Evolutionary conservation across 2,329 filamentous ascomycete species (phyloP).

Genomic region (Colletotrichum salicis): DNA sequence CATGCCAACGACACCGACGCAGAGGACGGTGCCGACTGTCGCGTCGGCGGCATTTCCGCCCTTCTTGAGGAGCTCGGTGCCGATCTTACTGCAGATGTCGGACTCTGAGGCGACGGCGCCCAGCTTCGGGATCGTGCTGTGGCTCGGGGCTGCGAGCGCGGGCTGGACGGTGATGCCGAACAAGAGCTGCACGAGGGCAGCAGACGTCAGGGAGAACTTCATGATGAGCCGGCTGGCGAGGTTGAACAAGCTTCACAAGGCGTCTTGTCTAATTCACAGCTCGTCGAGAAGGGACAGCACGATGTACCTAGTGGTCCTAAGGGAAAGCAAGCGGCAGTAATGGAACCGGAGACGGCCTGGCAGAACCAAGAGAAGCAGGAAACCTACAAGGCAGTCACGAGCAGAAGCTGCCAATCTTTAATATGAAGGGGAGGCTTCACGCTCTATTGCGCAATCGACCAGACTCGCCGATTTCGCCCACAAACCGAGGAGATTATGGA

Average conservation of each 20-base stretch:
- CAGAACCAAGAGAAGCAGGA: not conserved
- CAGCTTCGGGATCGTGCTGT: conserved; percentile 38
- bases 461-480: conserved; percentile 1
- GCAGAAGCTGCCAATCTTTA: not conserved
- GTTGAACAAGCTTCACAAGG: not conserved
- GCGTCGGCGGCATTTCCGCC: conserved; percentile 77
- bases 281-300: not conserved
- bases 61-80: conserved; percentile 63
- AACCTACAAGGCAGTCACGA: not conserved
- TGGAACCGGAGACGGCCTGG: not conserved
- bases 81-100: conserved; percentile 68
- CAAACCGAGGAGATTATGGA: not conserved
- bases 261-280: not conserved
- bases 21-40: conserved; percentile 71
- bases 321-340: not conserved
- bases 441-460: not conserved
- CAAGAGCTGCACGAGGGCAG: conserved; percentile 30
- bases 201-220: conserved; percentile 32
- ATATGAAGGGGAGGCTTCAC: not conserved
- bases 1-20: conserved; percentile 72
- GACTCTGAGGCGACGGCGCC: conserved; percentile 73
- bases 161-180: conserved; percentile 19
- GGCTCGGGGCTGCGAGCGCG: conserved; percentile 15
- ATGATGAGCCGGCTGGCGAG: not conserved
- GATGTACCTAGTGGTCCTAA: not conserved